These are phyloP conservation scores for Hyphodiscus sp. DNA, from an alignment of 2,329 filamentous ascomycete species.

Conservation along the genomic window DNA sequence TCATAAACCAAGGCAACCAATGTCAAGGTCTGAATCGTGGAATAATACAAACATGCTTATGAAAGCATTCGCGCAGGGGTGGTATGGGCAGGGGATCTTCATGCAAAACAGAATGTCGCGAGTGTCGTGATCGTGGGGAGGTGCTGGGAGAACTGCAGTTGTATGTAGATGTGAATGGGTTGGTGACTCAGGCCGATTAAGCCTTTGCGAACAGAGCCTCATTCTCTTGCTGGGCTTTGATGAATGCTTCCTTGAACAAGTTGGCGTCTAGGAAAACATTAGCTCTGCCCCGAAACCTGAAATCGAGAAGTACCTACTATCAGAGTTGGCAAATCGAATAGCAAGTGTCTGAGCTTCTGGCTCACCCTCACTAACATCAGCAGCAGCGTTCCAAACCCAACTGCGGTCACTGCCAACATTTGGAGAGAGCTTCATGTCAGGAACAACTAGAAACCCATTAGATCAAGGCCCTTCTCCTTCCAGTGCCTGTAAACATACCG, in stretches of 20 bases:
- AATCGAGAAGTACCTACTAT: conserved; percentile 59
- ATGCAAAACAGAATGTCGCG: conserved; percentile 19
- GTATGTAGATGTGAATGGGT: conserved; percentile 11
- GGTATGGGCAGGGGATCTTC: conserved; percentile 7
- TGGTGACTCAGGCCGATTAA: conserved; percentile 12
- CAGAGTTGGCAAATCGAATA: conserved; percentile 95
- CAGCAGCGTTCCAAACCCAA: conserved; percentile 98
- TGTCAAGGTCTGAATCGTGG: conserved; percentile 15
- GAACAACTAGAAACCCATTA: conserved; percentile 60
- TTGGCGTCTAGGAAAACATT: conserved; percentile 69
- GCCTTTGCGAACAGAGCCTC: conserved; percentile 69
- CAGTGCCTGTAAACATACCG: conserved; percentile 51
- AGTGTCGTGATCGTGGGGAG: conserved; percentile 21
- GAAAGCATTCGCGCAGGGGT: conserved; percentile 20
- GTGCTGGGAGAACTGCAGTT: conserved; percentile 12
- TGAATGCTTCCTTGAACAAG: conserved; percentile 93
- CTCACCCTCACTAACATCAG: conserved; percentile 97
- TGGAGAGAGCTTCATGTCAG: conserved; percentile 97
- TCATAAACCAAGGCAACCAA: conserved; percentile 17
- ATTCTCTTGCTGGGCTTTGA: conserved; percentile 95
- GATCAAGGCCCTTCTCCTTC: not conserved
- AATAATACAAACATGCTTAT: conserved; percentile 18
- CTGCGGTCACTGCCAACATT: conserved; percentile 97
- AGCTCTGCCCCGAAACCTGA: not conserved
- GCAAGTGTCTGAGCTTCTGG: conserved; percentile 93